Evolutionary conservation across 345 rosid species (phyloP), one percentile per base, ranked within the genome.

Genomic region (Dovyalis caffra): DNA sequence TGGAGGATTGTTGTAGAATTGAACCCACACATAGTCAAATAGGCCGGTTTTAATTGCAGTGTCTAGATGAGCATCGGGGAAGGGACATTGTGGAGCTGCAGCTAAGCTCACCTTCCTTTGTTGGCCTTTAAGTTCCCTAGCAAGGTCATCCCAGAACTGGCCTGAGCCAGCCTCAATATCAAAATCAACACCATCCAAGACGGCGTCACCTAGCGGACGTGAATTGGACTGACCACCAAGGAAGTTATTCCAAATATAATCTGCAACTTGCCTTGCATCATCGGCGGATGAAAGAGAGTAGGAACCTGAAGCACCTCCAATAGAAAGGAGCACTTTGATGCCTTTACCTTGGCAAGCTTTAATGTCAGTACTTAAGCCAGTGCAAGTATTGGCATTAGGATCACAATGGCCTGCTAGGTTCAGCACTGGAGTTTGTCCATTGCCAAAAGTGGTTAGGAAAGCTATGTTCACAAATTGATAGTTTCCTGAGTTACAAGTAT

Each of bases 81-180:
- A 75, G 5, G 37, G 49, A 23, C 78, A 75, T 29, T 75, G 78
- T 4, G 78, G 73, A 21, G 78, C 78, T 11, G 78, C 78, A 3
- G 78, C 10, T 45, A 75, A 40, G 20, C 63, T 61, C 0, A 75
- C 62, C 68, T 70, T 70, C 37, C 6, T 70, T 70, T 33, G 14
- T 33, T 31, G 33, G 21, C 47, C 62, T 2, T 58, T 40, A 6
- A 75, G 73, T 14, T 32, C 18, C 18, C 45, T 67, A 4, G 78
- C 78, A 14, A 75, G 73, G 60, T n/a, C 60, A 12, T 68, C 78
- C 73, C 73, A 75, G 32, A 37, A 75, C 5, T 38, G 62, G 32
- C 45, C 60, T 3, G 68, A 58, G 16, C 78, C 73, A 0, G 6
- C 1, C 28, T 68, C 73, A 0, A 75, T 75, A 49, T 60, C 78